These are phyloP conservation scores for Myxozyma vanderwaltii DNA, from an alignment of 805 yeast genomes.

Conservation along the genomic window DNA sequence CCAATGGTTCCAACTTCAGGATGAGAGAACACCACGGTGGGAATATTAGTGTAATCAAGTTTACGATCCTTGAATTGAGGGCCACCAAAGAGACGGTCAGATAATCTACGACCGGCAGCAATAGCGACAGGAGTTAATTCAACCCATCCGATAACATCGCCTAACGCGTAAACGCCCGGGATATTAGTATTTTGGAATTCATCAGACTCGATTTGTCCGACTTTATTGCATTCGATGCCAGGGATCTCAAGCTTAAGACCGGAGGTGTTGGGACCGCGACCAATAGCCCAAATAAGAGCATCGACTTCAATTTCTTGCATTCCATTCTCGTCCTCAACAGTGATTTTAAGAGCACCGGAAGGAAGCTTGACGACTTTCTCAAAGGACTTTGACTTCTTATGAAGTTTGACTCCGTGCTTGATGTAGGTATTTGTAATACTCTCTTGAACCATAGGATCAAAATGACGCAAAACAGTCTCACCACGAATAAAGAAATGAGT, in stretches of 20 bases:
- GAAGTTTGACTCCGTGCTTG: conserved; percentile 78
- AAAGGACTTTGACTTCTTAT: conserved; percentile 59
- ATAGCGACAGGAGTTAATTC: conserved; percentile 98
- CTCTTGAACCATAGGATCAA: conserved; percentile 77
- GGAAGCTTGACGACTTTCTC: conserved; percentile 48
- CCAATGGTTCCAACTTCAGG: conserved; percentile 98
- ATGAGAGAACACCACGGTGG: conserved; percentile 96
- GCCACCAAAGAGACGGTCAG: conserved; percentile 90
- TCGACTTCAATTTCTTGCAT: conserved; percentile 64
- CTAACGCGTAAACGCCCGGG: conserved; percentile 75
- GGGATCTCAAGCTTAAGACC: conserved; percentile 71
- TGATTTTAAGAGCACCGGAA: conserved; percentile 54
- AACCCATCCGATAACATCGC: conserved; percentile 86
- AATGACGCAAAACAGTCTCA: conserved; percentile 83
- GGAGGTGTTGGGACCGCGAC: conserved; percentile 76
- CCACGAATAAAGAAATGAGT: conserved; percentile 89
- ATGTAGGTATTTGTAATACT: conserved; percentile 80
- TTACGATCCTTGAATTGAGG: conserved; percentile 67
- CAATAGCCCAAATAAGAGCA: conserved; percentile 88
- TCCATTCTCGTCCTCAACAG: conserved; percentile 47
- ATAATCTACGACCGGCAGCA: conserved; percentile 93
- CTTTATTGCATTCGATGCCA: conserved; percentile 63
- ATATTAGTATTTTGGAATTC: conserved; percentile 84
- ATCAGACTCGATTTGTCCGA: conserved; percentile 71
- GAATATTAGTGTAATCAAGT: conserved; percentile 82